Conservation (phyloP, 352 stramenopile species). For the Pythium vanterpoolii region DNA sequence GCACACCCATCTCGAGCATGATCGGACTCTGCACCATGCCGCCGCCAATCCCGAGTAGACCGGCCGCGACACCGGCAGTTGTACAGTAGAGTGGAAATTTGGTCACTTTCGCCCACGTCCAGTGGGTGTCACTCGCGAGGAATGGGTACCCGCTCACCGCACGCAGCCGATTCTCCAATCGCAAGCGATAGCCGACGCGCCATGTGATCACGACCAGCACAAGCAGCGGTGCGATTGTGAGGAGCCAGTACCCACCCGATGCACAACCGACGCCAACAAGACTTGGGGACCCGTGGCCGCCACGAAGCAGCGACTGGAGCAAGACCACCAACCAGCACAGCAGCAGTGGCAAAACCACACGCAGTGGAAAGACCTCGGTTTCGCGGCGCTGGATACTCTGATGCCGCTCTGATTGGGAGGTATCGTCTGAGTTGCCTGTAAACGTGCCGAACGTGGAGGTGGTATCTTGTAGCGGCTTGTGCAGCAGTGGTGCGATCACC, state of each 20-base stretch:
- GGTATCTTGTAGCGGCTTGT: neutral
- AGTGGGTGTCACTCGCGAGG: slow-evolving; percentile 93
- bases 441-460: slow-evolving; percentile 5
- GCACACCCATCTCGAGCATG: slow-evolving; percentile 97
- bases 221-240: slow-evolving; percentile 87
- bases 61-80: slow-evolving; percentile 93
- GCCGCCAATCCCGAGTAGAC: slow-evolving; percentile 95
- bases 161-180: slow-evolving; percentile 54
- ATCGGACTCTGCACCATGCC: slow-evolving; percentile 98
- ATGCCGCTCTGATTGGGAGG: slow-evolving; percentile 29
- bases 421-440: slow-evolving; percentile 22
- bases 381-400: slow-evolving; percentile 44
- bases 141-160: slow-evolving; percentile 73
- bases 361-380: slow-evolving; percentile 41
- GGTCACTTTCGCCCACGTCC: slow-evolving; percentile 85
- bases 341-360: slow-evolving; percentile 52
- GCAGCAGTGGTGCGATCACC: slow-evolving; percentile 1
- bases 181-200: slow-evolving; percentile 31
- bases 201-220: slow-evolving; percentile 20
- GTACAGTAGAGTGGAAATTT: slow-evolving; percentile 92
- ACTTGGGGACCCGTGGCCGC: slow-evolving; percentile 63
- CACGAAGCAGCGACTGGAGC: slow-evolving; percentile 65
- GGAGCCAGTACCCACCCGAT: slow-evolving; percentile 89
- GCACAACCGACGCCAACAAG: slow-evolving; percentile 92
- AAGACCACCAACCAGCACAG: slow-evolving; percentile 69